Evolutionary conservation across 805 yeast genomes (phyloP), one percentile per base, ranked within the genome.

Genomic region (Tetrapisispora pingtungensis): DNA sequence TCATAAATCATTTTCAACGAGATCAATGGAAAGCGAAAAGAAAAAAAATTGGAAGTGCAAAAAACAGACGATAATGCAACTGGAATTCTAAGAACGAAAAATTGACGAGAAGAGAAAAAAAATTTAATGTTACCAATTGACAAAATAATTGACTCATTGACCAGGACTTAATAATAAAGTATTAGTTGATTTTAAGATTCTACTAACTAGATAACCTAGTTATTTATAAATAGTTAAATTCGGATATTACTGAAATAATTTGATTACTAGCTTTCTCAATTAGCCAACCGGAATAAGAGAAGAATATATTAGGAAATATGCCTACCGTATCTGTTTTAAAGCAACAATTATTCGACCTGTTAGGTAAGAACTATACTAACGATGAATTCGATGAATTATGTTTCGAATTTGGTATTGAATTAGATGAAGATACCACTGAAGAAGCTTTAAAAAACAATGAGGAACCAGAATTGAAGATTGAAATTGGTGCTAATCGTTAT

Each of bases 261-360:
- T 33, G 14, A 12, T 33, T 17, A 17, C 13, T 22, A 17, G n/a
- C n/a, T 17, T 7, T 17, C 17, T 17, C 26, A 22, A 8, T 18
- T 19, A 7, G 10, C 3, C 18, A 32, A 32, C n/a, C 34, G 6
- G 19, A 6, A 7, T 19, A 10, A 32, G 19, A 32, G 34, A 32
- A 32, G 34, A 5, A 32, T 32, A n/a, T 8, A 5, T 32, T 32
- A 4, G 17, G 7, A 18, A 26, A 15, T 14, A 93, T 93, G 99
- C 99, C 99, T 70, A 93, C 98, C 66, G 75, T 93, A 61, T 76
- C 95, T 27, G 97, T 93, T 52, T 97, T 93, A 66, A 89, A 94
- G 64, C 84, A 81, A 62, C 97, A 93, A 64, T 77, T 93, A 51
- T 93, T 78, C 71, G 78, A 80, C 59, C 77, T 86, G 36, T 72